These are phyloP conservation scores for Phytophthora litchii DNA, from an alignment of 352 stramenopile genomes.

Conservation along the genomic window DNA sequence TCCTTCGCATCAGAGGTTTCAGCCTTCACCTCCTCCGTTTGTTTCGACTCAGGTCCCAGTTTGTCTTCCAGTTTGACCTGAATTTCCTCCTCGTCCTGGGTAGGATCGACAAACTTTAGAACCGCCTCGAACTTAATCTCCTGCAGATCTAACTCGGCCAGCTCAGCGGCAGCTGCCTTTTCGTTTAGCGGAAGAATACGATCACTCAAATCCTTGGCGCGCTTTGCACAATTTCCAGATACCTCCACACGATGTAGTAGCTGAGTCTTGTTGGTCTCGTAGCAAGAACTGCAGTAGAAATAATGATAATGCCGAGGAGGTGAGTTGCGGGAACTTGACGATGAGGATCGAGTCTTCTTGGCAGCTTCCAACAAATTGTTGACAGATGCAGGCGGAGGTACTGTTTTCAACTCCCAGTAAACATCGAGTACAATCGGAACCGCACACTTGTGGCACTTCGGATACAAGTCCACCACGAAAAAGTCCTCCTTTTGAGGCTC, in stretches of 20 bases:
- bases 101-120: slow-evolving; percentile 62
- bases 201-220: slow-evolving; percentile 67
- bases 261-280: slow-evolving; percentile 79
- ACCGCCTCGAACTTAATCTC: slow-evolving; percentile 79
- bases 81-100: slow-evolving; percentile 26
- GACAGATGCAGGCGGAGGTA: slow-evolving; percentile 62
- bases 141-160: slow-evolving; percentile 78
- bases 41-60: slow-evolving; percentile 14
- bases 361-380: slow-evolving; percentile 79
- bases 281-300: slow-evolving; percentile 76
- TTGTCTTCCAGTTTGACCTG: slow-evolving; percentile 20
- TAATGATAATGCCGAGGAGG: slow-evolving; percentile 85
- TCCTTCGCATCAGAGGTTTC: slow-evolving; percentile 18
- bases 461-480: slow-evolving; percentile 96
- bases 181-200: slow-evolving; percentile 69
- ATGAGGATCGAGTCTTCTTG: slow-evolving; percentile 77
- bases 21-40: slow-evolving; percentile 17
- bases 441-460: slow-evolving; percentile 88
- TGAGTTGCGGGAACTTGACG: slow-evolving; percentile 66
- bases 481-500: slow-evolving; percentile 99
- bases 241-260: slow-evolving; percentile 77
- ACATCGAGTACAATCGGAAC: slow-evolving; percentile 83
- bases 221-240: slow-evolving; percentile 64
- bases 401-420: slow-evolving; percentile 87
- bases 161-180: slow-evolving; percentile 57